Conservation (phyloP, 257 asterid genomes). For the Jaltomata sinuosa region DNA sequence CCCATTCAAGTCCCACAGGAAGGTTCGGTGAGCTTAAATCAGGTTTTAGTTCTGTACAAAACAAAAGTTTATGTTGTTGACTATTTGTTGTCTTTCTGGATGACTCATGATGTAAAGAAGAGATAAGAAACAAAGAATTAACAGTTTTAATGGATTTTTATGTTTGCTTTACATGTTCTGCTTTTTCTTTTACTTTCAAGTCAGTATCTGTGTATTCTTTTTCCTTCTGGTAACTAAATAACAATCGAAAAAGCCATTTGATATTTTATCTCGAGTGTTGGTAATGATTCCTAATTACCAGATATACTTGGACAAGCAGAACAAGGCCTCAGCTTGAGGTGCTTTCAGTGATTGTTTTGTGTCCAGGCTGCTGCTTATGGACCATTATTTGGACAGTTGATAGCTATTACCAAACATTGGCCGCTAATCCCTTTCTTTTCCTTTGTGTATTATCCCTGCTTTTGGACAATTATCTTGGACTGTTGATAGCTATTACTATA, state of each 20-base stretch:
- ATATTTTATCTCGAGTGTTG: background rate
- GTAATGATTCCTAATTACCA: background rate
- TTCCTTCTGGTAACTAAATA: background rate
- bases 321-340: background rate
- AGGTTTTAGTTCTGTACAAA: background rate
- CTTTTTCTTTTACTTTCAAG: background rate
- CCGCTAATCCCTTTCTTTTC: background rate
- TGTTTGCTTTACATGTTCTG: background rate
- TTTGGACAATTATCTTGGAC: background rate
- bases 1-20: constrained; percentile 60
- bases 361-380: background rate
- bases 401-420: background rate
- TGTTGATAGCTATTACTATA: background rate
- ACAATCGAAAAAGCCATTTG: background rate
- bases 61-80: constrained; percentile 13
- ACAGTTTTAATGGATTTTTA: constrained; percentile 6
- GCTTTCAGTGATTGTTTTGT: background rate
- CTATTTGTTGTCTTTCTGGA: constrained; percentile 14
- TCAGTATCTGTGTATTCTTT: background rate
- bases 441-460: background rate
- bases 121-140: constrained; percentile 10
- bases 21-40: constrained; percentile 45
- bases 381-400: background rate
- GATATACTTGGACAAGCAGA: background rate
- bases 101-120: constrained; percentile 21